Percentiles rank a stretch among this genome's conserved stretches.
Conservation (phyloP, 2,329 filamentous ascomycete species). For the Allantophomopsis lycopodina region DNA sequence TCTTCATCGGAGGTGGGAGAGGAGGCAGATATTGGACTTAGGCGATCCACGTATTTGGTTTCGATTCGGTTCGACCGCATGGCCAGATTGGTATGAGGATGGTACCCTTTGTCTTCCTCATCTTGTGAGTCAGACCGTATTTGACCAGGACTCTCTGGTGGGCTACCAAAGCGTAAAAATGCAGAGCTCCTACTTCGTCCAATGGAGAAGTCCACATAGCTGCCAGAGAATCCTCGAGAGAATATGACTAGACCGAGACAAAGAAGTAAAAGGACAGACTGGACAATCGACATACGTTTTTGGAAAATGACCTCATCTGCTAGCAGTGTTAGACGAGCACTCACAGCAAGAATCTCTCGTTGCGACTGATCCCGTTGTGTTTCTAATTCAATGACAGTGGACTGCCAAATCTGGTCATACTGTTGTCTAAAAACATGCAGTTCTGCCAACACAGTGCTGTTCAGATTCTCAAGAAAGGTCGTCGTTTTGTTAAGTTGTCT, state of each 20-base stretch:
- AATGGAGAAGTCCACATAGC: slow-evolving; percentile 10
- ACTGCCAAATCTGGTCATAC: slow-evolving; percentile 95
- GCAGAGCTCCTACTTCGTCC: slow-evolving; percentile 6
- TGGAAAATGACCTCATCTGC: slow-evolving; percentile 84
- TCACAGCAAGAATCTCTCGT: slow-evolving; percentile 71
- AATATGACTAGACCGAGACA: slow-evolving; percentile 85
- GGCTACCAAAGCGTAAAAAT: slow-evolving; percentile 7
- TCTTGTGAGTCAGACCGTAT: background rate
- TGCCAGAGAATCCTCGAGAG: slow-evolving; percentile 32
- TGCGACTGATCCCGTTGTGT: slow-evolving; percentile 76
- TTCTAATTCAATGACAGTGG: slow-evolving; percentile 82
- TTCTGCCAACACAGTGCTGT: slow-evolving; percentile 73
- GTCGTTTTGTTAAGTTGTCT: slow-evolving; percentile 75
- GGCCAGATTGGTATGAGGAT: slow-evolving; percentile 1
- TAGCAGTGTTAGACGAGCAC: slow-evolving; percentile 66
- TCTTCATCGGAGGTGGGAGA: slow-evolving; percentile 3
- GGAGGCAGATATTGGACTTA: slow-evolving; percentile 3
- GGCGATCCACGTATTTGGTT: slow-evolving; percentile 6
- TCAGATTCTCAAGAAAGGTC: slow-evolving; percentile 71
- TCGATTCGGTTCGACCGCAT: slow-evolving; percentile 6
- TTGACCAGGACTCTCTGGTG: slow-evolving; percentile 11
- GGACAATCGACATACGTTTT: slow-evolving; percentile 88
- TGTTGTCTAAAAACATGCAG: slow-evolving; percentile 65
- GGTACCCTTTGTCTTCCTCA: background rate
- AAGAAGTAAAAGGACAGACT: slow-evolving; percentile 74